Conservation (phyloP, 108 stramenopile species). For the Nitzschia sp. region DNA sequence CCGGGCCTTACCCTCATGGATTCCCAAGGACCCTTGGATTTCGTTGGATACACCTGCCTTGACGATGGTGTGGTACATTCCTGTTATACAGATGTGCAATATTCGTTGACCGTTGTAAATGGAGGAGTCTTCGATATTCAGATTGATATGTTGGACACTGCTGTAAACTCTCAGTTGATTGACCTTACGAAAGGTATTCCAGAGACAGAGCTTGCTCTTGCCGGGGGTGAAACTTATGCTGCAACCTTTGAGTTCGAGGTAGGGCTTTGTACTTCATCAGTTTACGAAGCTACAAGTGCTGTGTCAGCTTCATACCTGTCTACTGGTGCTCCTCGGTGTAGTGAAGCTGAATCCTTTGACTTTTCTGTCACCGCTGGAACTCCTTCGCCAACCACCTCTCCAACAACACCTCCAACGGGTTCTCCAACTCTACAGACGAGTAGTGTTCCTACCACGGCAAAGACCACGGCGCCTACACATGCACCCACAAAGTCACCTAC, state of each 20-base stretch:
- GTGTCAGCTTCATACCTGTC: neutral
- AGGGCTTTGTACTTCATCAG: neutral
- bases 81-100: neutral
- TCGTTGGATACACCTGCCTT: neutral
- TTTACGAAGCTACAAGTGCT: neutral
- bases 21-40: neutral
- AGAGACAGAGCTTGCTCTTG: neutral
- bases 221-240: neutral
- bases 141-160: neutral
- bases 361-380: neutral
- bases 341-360: neutral
- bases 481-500: slow-evolving; percentile 12
- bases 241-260: neutral
- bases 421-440: neutral
- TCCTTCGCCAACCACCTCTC: neutral
- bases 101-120: neutral
- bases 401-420: neutral
- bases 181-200: neutral
- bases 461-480: neutral
- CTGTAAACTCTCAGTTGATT: neutral
- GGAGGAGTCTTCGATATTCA: neutral
- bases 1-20: neutral
- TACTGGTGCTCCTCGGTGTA: neutral
- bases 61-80: neutral
- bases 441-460: neutral